A percentile compares a stretch with the other conserved stretches of the same genome.
These are phyloP conservation scores for Sarocladiaceae sp. DNA, from an alignment of 2,329 filamentous ascomycete species.

Conservation along the genomic window DNA sequence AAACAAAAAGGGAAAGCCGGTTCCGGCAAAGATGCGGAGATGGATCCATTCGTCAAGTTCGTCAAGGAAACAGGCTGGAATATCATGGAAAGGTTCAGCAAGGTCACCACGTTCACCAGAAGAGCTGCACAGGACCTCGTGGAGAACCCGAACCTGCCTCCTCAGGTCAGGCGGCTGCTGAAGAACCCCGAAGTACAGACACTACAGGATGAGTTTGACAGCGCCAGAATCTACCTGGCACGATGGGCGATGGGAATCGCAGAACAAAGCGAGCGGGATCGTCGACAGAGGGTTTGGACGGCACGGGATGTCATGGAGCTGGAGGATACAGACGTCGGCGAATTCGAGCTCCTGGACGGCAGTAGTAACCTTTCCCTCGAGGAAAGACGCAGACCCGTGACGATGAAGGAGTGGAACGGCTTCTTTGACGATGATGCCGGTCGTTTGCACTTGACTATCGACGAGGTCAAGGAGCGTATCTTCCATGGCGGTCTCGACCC, in stretches of 20 bases:
- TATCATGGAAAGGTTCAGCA: slow-evolving; percentile 91
- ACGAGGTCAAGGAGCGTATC: slow-evolving; percentile 94
- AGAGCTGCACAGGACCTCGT: slow-evolving; percentile 86
- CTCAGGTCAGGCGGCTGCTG: slow-evolving; percentile 77
- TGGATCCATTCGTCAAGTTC: slow-evolving; percentile 91
- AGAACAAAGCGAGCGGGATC: slow-evolving; percentile 88
- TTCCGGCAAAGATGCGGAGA: slow-evolving; percentile 55
- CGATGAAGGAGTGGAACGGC: slow-evolving; percentile 78
- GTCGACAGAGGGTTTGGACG: slow-evolving; percentile 84
- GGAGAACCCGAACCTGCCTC: slow-evolving; percentile 85
- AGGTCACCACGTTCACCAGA: slow-evolving; percentile 92
- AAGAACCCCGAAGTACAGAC: slow-evolving; percentile 92
- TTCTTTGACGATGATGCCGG: slow-evolving; percentile 79
- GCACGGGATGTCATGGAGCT: slow-evolving; percentile 87
- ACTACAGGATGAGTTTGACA: slow-evolving; percentile 94
- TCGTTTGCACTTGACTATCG: slow-evolving; percentile 68
- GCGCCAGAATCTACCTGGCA: slow-evolving; percentile 86
- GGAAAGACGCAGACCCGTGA: slow-evolving; percentile 71
- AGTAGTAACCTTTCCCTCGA: slow-evolving; percentile 65
- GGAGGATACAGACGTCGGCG: slow-evolving; percentile 89
- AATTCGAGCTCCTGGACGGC: slow-evolving; percentile 90
- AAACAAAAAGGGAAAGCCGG: slow-evolving; percentile 26
- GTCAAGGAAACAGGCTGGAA: slow-evolving; percentile 96
- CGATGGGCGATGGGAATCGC: slow-evolving; percentile 98
- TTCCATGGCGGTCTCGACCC: slow-evolving; percentile 89